Evolutionary conservation across 768 basidiomycete genomes (phyloP).

Genomic region (Auriscalpium orientale): DNA sequence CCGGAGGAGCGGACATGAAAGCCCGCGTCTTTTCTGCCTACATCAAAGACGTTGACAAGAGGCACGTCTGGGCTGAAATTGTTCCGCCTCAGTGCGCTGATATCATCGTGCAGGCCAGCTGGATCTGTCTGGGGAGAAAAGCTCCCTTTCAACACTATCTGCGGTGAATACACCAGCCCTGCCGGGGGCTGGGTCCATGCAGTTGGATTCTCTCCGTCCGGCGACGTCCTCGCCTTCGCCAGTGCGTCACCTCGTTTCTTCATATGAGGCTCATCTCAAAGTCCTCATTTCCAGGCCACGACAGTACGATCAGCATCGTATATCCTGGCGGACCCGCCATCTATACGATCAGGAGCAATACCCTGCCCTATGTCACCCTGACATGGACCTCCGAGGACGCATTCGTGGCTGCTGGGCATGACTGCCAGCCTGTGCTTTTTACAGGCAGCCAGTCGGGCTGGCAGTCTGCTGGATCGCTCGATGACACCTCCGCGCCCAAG

Average conservation of each 20-base stretch:
- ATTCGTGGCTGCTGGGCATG: slow-evolving; percentile 91
- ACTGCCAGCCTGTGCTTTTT: slow-evolving; percentile 92
- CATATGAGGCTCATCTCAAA: not conserved
- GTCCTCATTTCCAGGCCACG: slow-evolving; percentile 59
- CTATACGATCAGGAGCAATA: slow-evolving; percentile 66
- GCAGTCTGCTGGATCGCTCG: slow-evolving; percentile 74
- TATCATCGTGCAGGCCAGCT: slow-evolving; percentile 49
- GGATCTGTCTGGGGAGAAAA: slow-evolving; percentile 97
- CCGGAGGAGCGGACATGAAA: slow-evolving; percentile 97
- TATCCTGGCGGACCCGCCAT: slow-evolving; percentile 77
- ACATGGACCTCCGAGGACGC: slow-evolving; percentile 79
- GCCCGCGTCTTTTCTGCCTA: slow-evolving; percentile 97
- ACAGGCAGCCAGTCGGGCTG: slow-evolving; percentile 70
- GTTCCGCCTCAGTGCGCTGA: not conserved
- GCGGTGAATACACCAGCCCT: slow-evolving; percentile 85
- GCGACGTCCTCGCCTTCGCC: slow-evolving; percentile 88
- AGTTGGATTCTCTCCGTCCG: slow-evolving; percentile 93
- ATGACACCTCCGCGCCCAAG: slow-evolving; percentile 55
- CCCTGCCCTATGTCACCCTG: slow-evolving; percentile 78
- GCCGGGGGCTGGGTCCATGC: slow-evolving; percentile 97
- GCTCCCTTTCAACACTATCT: slow-evolving; percentile 94
- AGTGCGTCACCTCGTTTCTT: slow-evolving; percentile 44
- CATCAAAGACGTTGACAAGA: slow-evolving; percentile 96
- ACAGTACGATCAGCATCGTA: slow-evolving; percentile 87
- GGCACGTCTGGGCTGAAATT: slow-evolving; percentile 35